Conservation (phyloP, 2,329 filamentous ascomycete species). For the Ophiostoma piceae region DNA sequence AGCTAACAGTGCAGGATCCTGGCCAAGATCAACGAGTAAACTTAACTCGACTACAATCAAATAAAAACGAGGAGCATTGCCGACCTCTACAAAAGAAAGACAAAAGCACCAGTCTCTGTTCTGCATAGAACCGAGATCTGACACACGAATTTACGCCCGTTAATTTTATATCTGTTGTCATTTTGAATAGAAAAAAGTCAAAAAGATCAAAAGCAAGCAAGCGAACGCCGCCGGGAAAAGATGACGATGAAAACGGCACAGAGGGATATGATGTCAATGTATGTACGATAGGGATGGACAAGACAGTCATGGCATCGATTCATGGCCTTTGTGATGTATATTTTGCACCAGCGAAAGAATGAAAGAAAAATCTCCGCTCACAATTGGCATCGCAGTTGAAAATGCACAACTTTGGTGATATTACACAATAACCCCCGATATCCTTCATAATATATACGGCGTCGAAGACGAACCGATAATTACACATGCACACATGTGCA, state of each 20-base stretch:
- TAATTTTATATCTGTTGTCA: constrained; percentile 5
- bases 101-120: constrained; percentile 9
- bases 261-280: not conserved
- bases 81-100: not conserved
- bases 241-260: not conserved
- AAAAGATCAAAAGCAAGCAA: not conserved
- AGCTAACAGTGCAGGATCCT: constrained; percentile 65
- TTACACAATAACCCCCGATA: not conserved
- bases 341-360: not conserved
- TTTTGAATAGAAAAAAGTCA: constrained; percentile 10
- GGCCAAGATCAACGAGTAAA: constrained; percentile 98
- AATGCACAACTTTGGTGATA: not conserved
- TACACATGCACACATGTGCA: not conserved
- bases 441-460: not conserved
- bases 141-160: constrained; percentile 14
- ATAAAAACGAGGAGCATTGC: not conserved
- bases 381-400: not conserved
- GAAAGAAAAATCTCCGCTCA: not conserved
- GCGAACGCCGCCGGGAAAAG: not conserved
- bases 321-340: not conserved
- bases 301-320: no score
- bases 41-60: constrained; percentile 25
- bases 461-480: not conserved
- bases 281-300: not conserved
- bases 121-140: not conserved